Conservation (phyloP, 2,329 filamentous ascomycete species). For the Huntiella bhutanensis region DNA sequence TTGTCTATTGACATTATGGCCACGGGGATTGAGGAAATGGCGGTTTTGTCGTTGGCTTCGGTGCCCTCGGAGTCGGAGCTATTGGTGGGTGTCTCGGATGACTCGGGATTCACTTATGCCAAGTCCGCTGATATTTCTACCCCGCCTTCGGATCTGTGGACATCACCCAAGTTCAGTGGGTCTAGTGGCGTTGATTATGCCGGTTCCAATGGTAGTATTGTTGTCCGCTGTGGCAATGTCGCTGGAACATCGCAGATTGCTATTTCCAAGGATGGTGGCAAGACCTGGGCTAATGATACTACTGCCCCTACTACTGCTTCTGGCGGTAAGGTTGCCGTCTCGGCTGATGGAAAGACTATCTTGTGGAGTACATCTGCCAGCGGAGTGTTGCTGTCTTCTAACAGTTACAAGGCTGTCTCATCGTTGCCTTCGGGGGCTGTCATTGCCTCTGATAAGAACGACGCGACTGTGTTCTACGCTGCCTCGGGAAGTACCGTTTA, state of each 20-base stretch:
- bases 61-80: constrained; percentile 31
- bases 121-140: constrained; percentile 21
- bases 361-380: constrained; percentile 6
- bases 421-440: constrained; percentile 16
- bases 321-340: constrained; percentile 4
- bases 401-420: neutral
- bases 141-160: constrained; percentile 26
- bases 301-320: constrained; percentile 4
- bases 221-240: constrained; percentile 31
- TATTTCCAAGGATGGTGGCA: constrained; percentile 5
- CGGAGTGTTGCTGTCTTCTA: constrained; percentile 4
- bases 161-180: constrained; percentile 26
- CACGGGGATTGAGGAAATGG: constrained; percentile 35
- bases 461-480: constrained; percentile 33
- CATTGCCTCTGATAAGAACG: constrained; percentile 35
- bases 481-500: constrained; percentile 29
- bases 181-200: constrained; percentile 30
- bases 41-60: constrained; percentile 29
- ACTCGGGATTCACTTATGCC: constrained; percentile 31
- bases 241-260: constrained; percentile 21
- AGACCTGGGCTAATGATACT: constrained; percentile 1
- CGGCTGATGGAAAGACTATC: constrained; percentile 21
- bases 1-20: constrained; percentile 33
- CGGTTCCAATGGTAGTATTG: constrained; percentile 24
- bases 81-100: constrained; percentile 31